Conservation (phyloP, 805 yeast genomes). For the Brettanomyces custersianus region DNA sequence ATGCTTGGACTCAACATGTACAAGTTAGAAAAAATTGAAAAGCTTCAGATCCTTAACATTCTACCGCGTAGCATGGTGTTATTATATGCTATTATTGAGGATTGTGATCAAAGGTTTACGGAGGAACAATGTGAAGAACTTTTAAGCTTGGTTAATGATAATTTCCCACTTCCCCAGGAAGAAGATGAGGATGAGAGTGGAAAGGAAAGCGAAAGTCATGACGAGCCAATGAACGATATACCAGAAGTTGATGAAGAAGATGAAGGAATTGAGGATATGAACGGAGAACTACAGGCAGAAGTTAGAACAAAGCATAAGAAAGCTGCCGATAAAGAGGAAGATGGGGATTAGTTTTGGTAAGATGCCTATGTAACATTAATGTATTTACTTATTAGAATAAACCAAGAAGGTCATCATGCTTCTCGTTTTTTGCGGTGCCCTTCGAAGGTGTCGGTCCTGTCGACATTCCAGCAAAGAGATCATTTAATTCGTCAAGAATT, state of each 20-base stretch:
- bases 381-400: conserved; percentile 3
- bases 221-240: conserved; percentile 6
- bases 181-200: conserved; percentile 19
- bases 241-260: conserved; percentile 12
- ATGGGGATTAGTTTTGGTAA: conserved; percentile 7
- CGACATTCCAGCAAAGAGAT: conserved; percentile 42
- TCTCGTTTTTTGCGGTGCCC: background rate
- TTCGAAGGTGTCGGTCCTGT: conserved; percentile 10
- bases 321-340: conserved; percentile 16
- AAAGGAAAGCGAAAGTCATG: conserved; percentile 11
- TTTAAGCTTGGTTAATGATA: conserved; percentile 42
- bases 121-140: conserved; percentile 57
- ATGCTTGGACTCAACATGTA: conserved; percentile 39
- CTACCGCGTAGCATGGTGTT: conserved; percentile 76
- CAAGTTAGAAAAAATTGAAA: conserved; percentile 71
- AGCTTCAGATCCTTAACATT: conserved; percentile 71
- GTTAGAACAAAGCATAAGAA: conserved; percentile 7
- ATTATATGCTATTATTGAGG: conserved; percentile 76
- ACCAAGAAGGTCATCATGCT: conserved; percentile 3
- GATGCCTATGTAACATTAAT: background rate
- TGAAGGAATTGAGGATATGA: conserved; percentile 12
- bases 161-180: conserved; percentile 37
- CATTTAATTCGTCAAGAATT: conserved; percentile 67
- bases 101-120: conserved; percentile 80
- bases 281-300: conserved; percentile 22